Base-by-base conservation (phyloP, 305 asterid species). In the Stenogyne calaminthoides region DNA sequence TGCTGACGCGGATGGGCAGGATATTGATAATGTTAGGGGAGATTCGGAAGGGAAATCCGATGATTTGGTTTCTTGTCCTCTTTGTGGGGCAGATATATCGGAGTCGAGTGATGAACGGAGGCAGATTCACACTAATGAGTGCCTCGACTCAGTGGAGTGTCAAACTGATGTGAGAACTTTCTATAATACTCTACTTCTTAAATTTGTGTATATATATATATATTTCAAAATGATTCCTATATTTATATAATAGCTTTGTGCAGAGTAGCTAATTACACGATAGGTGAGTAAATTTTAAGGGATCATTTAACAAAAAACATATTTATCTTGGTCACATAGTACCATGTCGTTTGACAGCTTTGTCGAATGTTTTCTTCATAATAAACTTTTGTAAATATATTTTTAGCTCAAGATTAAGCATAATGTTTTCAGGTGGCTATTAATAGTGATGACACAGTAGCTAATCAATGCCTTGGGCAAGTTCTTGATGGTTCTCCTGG, bases 81-180 rank as follows among this genome's bases (percentile, higher is more conserved):
- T 92, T 25, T 92, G 99, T 72, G 97, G 91, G 67, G 77, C 79
- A 36, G 97, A 90, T 79, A 80, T 94, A 51, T 87, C 98, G 27
- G 86, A 34, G 66, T 56, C 88, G 85, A 82, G 80, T 44, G 90
- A 85, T 71, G 92, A 85, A 27, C 49, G 70, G 75, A 87, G 88
- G 79, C 91, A 84, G 82, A 66, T 84, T 73, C 99, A 94, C 74
- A 90, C 95, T 6, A 94, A 94, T 75, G 88, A 84, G 72, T 95
- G 99, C 80, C 91, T 95, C 42, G 99, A 95, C 77, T 80, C 81
- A 71, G 78, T 79, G 78, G 90, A 74, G 64, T 73, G 73, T 62
- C 63, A 81, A n/a, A 27, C 60, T 70, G 73, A 87, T 59, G 99
- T 95, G 84, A 78, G 83, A 46, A 37, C 39, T 62, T 40, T 73